Evolutionary conservation across 352 stramenopile genomes (phyloP).

Genomic region (Lagenidium sp.): DNA sequence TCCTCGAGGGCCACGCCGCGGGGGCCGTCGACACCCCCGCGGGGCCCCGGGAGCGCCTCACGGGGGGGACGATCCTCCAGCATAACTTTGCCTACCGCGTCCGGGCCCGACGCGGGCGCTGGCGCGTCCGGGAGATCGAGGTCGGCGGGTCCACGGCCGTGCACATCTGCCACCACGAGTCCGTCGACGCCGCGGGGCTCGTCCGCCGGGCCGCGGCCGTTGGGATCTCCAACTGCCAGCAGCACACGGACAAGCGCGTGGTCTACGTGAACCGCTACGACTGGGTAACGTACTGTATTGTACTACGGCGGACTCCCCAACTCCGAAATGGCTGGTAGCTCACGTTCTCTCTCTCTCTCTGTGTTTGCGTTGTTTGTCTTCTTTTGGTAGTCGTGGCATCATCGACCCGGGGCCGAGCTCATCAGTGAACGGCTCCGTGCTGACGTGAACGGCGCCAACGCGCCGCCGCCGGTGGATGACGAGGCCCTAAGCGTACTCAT

Average conservation of each 20-base stretch:
- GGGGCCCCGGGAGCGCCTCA: neutral
- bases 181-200: neutral
- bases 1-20: neutral
- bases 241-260: neutral
- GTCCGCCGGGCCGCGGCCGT: neutral
- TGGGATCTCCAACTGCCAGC: neutral
- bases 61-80: neutral
- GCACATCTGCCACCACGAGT: neutral
- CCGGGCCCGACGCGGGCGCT: neutral
- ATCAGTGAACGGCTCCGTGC: neutral
- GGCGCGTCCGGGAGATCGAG: neutral
- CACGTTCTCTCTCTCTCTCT: too few relatives aligned
- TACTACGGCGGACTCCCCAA: too few relatives aligned
- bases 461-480: too few relatives aligned
- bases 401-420: neutral
- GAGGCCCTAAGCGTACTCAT: neutral
- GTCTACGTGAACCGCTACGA: slow-evolving; percentile 1
- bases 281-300: too few relatives aligned
- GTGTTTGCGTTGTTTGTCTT: neutral
- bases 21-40: neutral
- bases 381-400: neutral
- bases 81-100: neutral
- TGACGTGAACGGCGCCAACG: neutral
- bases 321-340: too few relatives aligned
- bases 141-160: neutral